Conservation (phyloP, 1,284 basidiomycete genomes). For the Trichosporon faecale region DNA sequence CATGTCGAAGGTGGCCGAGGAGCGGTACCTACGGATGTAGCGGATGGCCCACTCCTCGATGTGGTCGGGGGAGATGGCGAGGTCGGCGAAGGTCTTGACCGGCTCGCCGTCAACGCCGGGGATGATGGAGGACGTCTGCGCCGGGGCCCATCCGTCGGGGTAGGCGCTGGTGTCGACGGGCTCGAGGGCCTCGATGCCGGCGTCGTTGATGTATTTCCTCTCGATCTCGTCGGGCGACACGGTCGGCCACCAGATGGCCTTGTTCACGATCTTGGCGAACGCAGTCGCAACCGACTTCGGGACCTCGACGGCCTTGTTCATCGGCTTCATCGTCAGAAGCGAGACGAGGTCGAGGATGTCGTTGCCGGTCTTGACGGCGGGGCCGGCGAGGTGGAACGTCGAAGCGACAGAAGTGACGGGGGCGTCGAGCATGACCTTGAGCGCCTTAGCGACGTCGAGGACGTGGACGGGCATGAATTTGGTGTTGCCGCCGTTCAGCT, state of each 20-base stretch:
- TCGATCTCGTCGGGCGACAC: constrained; percentile 87
- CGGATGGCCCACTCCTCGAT: constrained; percentile 88
- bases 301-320: constrained; percentile 66
- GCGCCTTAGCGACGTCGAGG: constrained; percentile 87
- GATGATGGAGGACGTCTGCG: constrained; percentile 55
- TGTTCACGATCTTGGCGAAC: constrained; percentile 67
- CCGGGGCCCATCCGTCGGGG: constrained; percentile 50
- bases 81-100: constrained; percentile 55
- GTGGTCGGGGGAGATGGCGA: constrained; percentile 67
- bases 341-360: constrained; percentile 80
- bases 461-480: constrained; percentile 89
- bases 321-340: constrained; percentile 70
- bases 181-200: constrained; percentile 61
- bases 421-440: constrained; percentile 71
- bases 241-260: constrained; percentile 84
- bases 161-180: constrained; percentile 43
- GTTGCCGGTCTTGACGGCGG: constrained; percentile 77
- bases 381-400: constrained; percentile 82
- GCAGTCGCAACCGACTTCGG: constrained; percentile 71
- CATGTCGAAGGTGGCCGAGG: constrained; percentile 57
- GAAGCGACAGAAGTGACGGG: constrained; percentile 61
- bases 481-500: constrained; percentile 82
- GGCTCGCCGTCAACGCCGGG: constrained; percentile 51
- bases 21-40: constrained; percentile 85
- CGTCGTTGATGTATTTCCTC: constrained; percentile 82